A percentile compares a stretch with the other conserved stretches of the same genome.
Conservation (phyloP, 192 early-diverging fungal species). For the Lobosporangium transversale region DNA sequence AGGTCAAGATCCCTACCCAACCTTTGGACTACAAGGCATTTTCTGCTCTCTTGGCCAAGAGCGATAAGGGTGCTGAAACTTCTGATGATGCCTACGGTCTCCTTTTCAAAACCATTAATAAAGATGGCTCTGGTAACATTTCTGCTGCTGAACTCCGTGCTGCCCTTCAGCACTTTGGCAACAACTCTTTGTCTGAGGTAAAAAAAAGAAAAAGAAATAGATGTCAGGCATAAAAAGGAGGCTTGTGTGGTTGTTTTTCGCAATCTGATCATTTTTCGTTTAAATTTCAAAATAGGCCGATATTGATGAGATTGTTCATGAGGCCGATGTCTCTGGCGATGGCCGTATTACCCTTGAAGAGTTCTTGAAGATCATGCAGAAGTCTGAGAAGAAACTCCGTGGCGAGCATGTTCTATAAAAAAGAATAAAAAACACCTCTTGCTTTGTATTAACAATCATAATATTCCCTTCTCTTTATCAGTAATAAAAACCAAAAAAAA, state of each 20-base stretch:
- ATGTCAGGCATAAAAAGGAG: too few relatives aligned
- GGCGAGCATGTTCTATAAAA: slow-evolving; percentile 50
- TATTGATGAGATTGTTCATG: slow-evolving; percentile 69
- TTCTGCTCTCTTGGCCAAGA: slow-evolving; percentile 40
- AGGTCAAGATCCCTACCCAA: slow-evolving; percentile 46
- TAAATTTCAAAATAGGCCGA: slow-evolving; percentile 45
- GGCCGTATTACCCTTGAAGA: slow-evolving; percentile 91
- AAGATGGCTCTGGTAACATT: slow-evolving; percentile 49
- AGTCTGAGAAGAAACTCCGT: slow-evolving; percentile 56
- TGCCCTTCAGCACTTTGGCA: slow-evolving; percentile 52
- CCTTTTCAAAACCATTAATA: slow-evolving; percentile 45
- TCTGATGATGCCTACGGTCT: slow-evolving; percentile 38
- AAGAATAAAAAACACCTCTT: background rate
- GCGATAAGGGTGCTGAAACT: slow-evolving; percentile 48
- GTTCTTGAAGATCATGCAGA: slow-evolving; percentile 85
- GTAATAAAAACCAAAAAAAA: too few relatives aligned
- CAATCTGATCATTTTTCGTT: too few relatives aligned
- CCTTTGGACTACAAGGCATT: slow-evolving; percentile 55
- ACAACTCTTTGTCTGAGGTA: slow-evolving; percentile 50
- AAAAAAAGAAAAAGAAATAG: background rate
- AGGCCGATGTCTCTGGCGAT: slow-evolving; percentile 88
- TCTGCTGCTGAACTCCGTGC: slow-evolving; percentile 49
- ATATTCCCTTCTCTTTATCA: background rate
- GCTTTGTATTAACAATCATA: background rate
- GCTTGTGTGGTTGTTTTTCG: too few relatives aligned